phyloP scores from a whole-genome alignment of 1,139 yeast species.

The Nakaseomyces sp. region DNA sequence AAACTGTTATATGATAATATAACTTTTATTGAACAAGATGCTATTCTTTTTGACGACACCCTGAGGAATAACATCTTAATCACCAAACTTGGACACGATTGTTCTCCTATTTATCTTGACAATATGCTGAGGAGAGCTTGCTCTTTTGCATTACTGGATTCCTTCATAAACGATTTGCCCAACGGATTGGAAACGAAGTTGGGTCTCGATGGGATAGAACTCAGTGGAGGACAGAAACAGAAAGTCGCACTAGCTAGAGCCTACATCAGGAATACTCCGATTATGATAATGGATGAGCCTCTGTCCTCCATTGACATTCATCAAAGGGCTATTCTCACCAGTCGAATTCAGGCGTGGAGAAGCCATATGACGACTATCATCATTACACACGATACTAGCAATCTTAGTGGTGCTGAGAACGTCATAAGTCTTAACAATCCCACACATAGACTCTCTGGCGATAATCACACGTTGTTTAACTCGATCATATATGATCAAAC shows the following conservation, averaged over 20 bases:
- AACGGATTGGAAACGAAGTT: conserved; percentile 48
- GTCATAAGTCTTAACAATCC: background rate
- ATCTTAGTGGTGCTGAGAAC: background rate
- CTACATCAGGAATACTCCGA: conserved; percentile 55
- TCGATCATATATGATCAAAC: background rate
- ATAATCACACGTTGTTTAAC: background rate
- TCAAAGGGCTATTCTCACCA: conserved; percentile 40
- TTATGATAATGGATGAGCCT: conserved; percentile 77
- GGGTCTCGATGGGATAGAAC: conserved; percentile 38
- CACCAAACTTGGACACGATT: conserved; percentile 13
- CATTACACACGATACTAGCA: conserved; percentile 63
- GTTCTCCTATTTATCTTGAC: background rate
- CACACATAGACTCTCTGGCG: background rate
- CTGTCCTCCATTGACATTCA: conserved; percentile 65
- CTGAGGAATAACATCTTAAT: conserved; percentile 55
- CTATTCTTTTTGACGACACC: conserved; percentile 56
- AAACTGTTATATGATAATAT: conserved; percentile 55
- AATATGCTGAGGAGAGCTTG: conserved; percentile 39
- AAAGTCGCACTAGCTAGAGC: conserved; percentile 80
- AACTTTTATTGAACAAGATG: conserved; percentile 64
- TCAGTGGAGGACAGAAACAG: conserved; percentile 94
- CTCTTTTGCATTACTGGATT: conserved; percentile 42
- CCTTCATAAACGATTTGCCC: conserved; percentile 40
- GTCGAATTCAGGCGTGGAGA: conserved; percentile 52
- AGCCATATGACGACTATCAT: conserved; percentile 62